phyloP scores from a whole-genome alignment of 2,329 filamentous ascomycete genomes.

The Cadophora gregata region DNA sequence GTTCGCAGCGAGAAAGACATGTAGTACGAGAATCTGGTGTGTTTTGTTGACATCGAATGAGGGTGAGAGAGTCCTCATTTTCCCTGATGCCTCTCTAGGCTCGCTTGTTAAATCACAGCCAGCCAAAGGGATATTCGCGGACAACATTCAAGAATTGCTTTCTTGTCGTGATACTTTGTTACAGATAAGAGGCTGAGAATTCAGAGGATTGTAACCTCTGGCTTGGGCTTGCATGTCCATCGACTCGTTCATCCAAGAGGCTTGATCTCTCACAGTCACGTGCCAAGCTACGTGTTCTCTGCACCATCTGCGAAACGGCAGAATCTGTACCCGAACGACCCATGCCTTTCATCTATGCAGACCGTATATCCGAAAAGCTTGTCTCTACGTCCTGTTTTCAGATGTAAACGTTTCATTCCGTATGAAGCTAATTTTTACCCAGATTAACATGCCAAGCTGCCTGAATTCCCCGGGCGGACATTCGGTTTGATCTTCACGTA shows the following conservation, averaged over 20 bases:
- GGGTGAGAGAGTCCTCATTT: slow-evolving; percentile 7
- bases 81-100: not conserved
- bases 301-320: not conserved
- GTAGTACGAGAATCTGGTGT: not conserved
- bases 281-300: not conserved
- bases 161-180: no score
- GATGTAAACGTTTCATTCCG: no score
- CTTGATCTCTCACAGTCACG: not conserved
- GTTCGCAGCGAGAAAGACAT: not conserved
- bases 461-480: not conserved
- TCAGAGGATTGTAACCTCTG: not conserved
- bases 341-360: not conserved
- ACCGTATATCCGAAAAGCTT: slow-evolving; percentile 4
- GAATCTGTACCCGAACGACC: slow-evolving; percentile 2
- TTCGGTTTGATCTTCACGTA: not conserved
- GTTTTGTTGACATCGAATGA: slow-evolving; percentile 10
- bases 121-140: no score
- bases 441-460: not conserved
- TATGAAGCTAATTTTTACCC: slow-evolving; percentile 2
- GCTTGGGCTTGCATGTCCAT: not conserved
- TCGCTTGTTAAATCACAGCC: slow-evolving; percentile 7
- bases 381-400: not conserved
- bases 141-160: no score
- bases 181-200: no score
- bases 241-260: not conserved